These are phyloP conservation scores for Plasmodium malariae DNA, from an alignment of 169 alveolate species.

Conservation along the genomic window DNA sequence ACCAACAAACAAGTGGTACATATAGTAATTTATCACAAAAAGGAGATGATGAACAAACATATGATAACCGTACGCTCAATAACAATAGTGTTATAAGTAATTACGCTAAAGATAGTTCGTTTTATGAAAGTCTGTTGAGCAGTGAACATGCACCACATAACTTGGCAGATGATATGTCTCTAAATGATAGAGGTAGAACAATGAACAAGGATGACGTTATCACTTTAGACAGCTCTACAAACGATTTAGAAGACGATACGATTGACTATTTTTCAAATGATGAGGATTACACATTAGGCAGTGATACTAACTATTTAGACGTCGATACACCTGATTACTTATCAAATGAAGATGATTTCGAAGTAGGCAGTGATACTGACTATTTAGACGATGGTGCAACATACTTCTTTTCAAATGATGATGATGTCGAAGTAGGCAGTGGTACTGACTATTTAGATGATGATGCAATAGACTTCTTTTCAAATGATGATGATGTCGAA, in stretches of 20 bases:
- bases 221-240: background rate
- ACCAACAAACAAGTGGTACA: background rate
- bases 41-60: background rate
- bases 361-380: background rate
- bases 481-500: background rate
- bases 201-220: background rate
- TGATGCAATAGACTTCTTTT: background rate
- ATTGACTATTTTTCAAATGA: background rate
- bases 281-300: background rate
- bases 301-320: background rate
- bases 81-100: background rate
- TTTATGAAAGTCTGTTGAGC: background rate
- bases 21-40: background rate
- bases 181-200: background rate
- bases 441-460: background rate
- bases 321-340: background rate
- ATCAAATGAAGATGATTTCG: background rate
- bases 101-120: background rate
- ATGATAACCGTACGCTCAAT: background rate
- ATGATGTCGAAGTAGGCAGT: background rate
- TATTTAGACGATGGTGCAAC: background rate
- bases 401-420: background rate
- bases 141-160: background rate
- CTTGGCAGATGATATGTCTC: background rate
- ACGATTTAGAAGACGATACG: background rate